These are phyloP conservation scores for Ophiosphaerella korrae DNA, from an alignment of 2,329 filamentous ascomycete species.

Conservation along the genomic window DNA sequence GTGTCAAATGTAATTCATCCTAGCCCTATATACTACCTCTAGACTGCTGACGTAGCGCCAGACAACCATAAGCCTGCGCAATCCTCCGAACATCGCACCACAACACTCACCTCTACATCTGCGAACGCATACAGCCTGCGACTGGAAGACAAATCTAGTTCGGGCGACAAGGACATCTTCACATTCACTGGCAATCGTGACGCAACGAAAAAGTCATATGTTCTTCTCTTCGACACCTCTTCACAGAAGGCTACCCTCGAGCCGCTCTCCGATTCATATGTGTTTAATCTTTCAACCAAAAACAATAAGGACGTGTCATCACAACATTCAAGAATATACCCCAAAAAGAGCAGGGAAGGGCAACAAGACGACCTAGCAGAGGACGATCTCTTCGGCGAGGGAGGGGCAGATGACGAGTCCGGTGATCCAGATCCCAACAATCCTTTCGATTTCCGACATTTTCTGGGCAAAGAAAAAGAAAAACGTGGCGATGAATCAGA, in stretches of 20 bases:
- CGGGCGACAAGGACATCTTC: conserved; percentile 42
- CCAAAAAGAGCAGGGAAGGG: conserved; percentile 29
- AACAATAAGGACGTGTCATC: conserved; percentile 68
- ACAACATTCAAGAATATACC: conserved; percentile 69
- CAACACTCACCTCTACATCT: conserved; percentile 32
- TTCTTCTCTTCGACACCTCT: conserved; percentile 75
- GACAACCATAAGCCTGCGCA: conserved; percentile 54
- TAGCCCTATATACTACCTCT: conserved; percentile 5
- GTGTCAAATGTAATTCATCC: conserved; percentile 40
- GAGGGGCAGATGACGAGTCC: conserved; percentile 35
- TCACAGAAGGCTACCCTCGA: conserved; percentile 82
- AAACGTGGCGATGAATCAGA: conserved; percentile 43
- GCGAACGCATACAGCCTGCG: conserved; percentile 34
- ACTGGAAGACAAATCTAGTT: conserved; percentile 32
- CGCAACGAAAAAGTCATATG: conserved; percentile 43
- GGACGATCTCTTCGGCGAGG: conserved; percentile 38
- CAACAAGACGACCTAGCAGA: conserved; percentile 34
- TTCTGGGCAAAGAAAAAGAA: conserved; percentile 40
- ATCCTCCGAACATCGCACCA: conserved; percentile 32
- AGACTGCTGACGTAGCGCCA: conserved; percentile 23
- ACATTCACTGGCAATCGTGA: conserved; percentile 48
- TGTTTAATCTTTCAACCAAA: conserved; percentile 81
- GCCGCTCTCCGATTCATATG: conserved; percentile 78
- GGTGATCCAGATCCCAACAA: conserved; percentile 51
- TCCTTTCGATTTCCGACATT: conserved; percentile 57